Evolutionary conservation across 306 rosid species (phyloP).

Genomic region (Lathyrus oleraceus): DNA sequence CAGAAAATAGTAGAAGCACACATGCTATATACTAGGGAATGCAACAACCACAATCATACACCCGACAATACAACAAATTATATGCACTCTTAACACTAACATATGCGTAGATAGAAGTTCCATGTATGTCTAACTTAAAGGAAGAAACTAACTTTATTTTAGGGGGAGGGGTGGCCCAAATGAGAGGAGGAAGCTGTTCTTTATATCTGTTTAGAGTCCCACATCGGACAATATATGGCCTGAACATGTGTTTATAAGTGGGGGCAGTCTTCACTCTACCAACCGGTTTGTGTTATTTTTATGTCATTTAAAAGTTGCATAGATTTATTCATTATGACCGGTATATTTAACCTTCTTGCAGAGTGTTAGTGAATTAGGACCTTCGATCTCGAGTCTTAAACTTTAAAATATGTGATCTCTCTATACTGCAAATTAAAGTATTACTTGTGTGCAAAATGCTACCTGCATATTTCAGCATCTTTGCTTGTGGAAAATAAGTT

Average conservation of each 20-base stretch:
- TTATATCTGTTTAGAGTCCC: no score
- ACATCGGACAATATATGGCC: no score
- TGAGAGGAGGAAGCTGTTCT: neutral
- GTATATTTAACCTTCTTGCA: slow-evolving; percentile 15
- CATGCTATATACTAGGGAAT: neutral
- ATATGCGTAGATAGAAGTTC: slow-evolving; percentile 8
- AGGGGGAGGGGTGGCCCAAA: neutral
- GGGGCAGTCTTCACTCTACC: no score
- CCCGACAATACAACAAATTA: neutral
- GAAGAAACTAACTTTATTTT: neutral
- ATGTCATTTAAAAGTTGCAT: neutral
- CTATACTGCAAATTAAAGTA: slow-evolving; percentile 11
- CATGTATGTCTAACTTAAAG: slow-evolving; percentile 26
- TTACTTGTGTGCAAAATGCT: slow-evolving; percentile 24
- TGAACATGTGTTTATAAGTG: no score
- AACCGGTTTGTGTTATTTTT: slow-evolving; percentile 7
- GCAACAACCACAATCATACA: neutral
- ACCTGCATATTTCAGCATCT: slow-evolving; percentile 10
- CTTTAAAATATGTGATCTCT: slow-evolving; percentile 24
- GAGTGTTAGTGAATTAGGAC: slow-evolving; percentile 12
- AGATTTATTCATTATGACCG: slow-evolving; percentile 1
- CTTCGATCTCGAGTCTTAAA: slow-evolving; percentile 11
- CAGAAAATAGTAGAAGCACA: neutral
- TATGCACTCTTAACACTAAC: neutral
- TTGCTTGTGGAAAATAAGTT: slow-evolving; percentile 36